Evolutionary conservation across 2,329 filamentous ascomycete genomes (phyloP), one percentile per base, ranked within the genome.

Genomic region (Calonectria pseudoreteaudii): DNA sequence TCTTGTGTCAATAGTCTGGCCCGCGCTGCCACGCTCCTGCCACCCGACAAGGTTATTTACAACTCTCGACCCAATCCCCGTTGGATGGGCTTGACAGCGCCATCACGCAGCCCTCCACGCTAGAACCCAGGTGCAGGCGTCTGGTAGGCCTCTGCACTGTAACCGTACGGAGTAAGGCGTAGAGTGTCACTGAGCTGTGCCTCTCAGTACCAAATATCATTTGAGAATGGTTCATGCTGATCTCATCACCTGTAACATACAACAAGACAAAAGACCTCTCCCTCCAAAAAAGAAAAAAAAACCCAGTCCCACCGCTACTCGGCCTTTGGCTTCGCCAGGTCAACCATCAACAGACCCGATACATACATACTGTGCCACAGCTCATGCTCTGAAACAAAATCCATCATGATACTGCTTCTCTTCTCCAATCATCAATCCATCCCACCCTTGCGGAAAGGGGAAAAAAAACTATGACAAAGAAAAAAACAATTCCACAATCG

Each of bases 331-430:
- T 20, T 30, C 16, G 26, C 28, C 50, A 31, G 11, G 44, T 10
- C 34, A 11, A 5, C 34, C 56, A 11, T 38, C 5, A 18, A 38
- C n/a, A 70, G 9, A 38, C 28, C 49, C 16, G 50, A 30, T 50
- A 52, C 41, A 49, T 58, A 28, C 44, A 47, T 47, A 13, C 44
- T 47, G 44, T 47, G 44, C 18, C 28, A 34, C 16, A 50, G 28
- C 20, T n/a, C 58, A 56, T 65, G 23, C 58, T 58, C 36, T 38
- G 18, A 60, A 53, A 65, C 66, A 64, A 20, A 66, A 30, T 69
- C 52, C 70, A 68, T 69, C 30, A 44, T 41, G n/a, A 44, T 13
- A 23, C 58, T 47, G 41, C 34, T 38, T 38, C 38, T 56, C 28
- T 31, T 65, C 70, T 66, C 66, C 66, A 69, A 66, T 49, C 23